phyloP scores from a whole-genome alignment of 352 stramenopile genomes.

The Phytophthora fragariaefolia region DNA sequence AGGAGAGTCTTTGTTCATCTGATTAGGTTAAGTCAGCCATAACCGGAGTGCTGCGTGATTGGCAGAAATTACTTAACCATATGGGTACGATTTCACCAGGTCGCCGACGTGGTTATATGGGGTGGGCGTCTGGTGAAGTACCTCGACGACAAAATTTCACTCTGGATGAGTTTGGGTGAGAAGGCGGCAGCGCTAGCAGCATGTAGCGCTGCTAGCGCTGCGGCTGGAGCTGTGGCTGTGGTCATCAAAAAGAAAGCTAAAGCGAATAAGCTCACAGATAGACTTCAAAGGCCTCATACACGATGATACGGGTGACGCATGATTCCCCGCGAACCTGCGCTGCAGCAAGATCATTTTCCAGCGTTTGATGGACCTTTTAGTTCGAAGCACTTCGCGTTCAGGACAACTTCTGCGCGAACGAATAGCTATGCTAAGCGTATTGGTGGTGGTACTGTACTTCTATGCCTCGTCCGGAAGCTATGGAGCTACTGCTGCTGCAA shows the following conservation, averaged over 20 bases:
- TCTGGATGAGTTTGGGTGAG: too few relatives aligned
- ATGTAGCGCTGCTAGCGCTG: too few relatives aligned
- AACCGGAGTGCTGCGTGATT: background rate
- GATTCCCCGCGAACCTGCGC: background rate
- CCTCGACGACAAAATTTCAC: too few relatives aligned
- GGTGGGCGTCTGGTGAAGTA: background rate
- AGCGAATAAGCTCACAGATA: too few relatives aligned
- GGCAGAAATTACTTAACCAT: constrained; percentile 2
- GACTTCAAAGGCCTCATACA: background rate
- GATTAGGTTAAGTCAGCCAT: too few relatives aligned
- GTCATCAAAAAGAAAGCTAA: too few relatives aligned
- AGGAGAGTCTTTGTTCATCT: too few relatives aligned
- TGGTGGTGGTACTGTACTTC: background rate
- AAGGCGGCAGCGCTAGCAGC: too few relatives aligned
- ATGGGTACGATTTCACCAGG: constrained; percentile 4
- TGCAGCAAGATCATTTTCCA: background rate
- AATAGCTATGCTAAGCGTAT: background rate
- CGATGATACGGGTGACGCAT: background rate
- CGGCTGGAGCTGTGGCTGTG: background rate
- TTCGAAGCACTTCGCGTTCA: background rate
- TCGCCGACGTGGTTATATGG: constrained; percentile 2
- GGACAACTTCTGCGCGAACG: background rate
- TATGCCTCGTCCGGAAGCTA: too few relatives aligned
- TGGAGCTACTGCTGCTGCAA: too few relatives aligned
- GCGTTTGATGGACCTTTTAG: background rate